Evolutionary conservation across 1,284 basidiomycete species (phyloP), one percentile per base, ranked within the genome.

Genomic region (Ganoderma sinense): DNA sequence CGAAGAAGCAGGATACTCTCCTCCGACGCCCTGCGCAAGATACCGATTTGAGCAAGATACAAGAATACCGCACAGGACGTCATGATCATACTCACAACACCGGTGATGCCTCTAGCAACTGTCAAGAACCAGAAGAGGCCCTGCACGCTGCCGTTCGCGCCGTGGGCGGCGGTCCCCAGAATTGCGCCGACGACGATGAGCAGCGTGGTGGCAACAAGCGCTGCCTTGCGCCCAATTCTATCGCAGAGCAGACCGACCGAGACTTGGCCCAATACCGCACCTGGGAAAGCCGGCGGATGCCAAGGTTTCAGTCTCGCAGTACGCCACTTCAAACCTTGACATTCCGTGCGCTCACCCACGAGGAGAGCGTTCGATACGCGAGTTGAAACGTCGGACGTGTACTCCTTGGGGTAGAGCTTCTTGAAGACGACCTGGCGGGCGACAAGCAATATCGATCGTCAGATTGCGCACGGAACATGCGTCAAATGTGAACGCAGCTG

Each of bases 91-190:
- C 87, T 76, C 75, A 92, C 92, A 55, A 94, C 82, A 56, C 93
- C 92, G 45, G 90, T 91, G 40, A 91, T 85, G 36, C 92, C 93
- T 74, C 91, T 84, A 16, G 92, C 90, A 70, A 94, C 81, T 0
- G 92, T 92, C 72, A 94, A 81, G 80, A 91, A 93, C 93, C 93
- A 95, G 76, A 94, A 92, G 59, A 94, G 81, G 33, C 90, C 91
- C 75, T 83, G 74, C 65, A 83, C 81, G 71, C 85, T 90, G 62
- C 88, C 89, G 58, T 88, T 80, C 0, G 86, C 85, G 2, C 90
- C 92, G 74, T 90, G 87, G 16, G 94, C 90, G 5, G 90, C 93
- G 1, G 93, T 94, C 10, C 87, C 88, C 45, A 95, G 84, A 39
- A 86, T 91, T 20, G 90, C 89, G 40, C 94, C 94, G 43, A 94